Evolutionary conservation across 768 basidiomycete genomes (phyloP), one percentile per base, ranked within the genome.

Genomic region (Hebeloma cylindrosporum): DNA sequence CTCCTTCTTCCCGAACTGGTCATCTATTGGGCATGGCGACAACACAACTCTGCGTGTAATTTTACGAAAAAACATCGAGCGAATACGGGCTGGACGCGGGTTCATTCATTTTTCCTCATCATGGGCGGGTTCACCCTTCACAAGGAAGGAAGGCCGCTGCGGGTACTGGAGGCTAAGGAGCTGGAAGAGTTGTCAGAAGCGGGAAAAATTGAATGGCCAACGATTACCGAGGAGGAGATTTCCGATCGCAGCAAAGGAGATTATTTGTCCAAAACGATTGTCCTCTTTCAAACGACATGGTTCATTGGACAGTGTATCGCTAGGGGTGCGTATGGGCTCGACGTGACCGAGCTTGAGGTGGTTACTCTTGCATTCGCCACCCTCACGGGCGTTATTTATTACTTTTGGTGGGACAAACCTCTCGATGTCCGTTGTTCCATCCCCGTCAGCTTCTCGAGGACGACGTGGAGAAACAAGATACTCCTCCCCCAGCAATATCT

Each of bases 321-420:
- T 1, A 59, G 69, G 5, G 28, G 44, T 25, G 26, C 14, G 3
- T 38, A 60, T 16, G 27, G 41, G n/a, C 54, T 72, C 9, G 53
- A 61, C 2, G 34, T 68, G 10, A 68, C 66, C 6, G 59, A 67
- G 25, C 57, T 72, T 8, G 67, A 73, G 47, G 47, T 70, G 10
- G 50, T 61, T 4, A 73, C 71, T 1, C 22, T 70, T 17, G 67
- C 62, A 0, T 67, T 66, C 34, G 62, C 60, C 3, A 29, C 58
- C 3, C 48, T 70, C 20, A 69, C 62, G 23, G 48, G 59, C 9
- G 45, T 59, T 7, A 62, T 56, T 10, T 71, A 68, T 46, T 25
- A 40, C 1, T 34, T 66, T 1, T 72, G 72, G 71, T 71, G 65
- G 69, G 27, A 60, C 21, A 74, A 74, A 52, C 72, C 70, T 2